These are phyloP conservation scores for Termitomyces bulborhizus DNA, from an alignment of 768 basidiomycete genomes.

Conservation along the genomic window DNA sequence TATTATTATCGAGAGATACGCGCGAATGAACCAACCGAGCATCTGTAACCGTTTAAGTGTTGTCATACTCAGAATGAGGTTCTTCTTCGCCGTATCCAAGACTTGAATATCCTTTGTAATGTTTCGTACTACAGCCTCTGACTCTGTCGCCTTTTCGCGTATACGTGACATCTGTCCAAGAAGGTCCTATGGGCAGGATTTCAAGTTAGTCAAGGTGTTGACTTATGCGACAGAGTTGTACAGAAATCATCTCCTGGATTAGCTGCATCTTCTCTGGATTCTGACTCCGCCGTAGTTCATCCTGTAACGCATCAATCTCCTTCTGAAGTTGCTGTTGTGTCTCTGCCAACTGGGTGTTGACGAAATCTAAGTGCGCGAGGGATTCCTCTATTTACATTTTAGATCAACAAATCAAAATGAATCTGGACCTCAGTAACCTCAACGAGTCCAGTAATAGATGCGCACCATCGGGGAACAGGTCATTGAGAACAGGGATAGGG, in stretches of 20 bases:
- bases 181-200: constrained; percentile 56
- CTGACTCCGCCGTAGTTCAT: constrained; percentile 67
- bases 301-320: constrained; percentile 66
- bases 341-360: constrained; percentile 62
- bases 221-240: constrained; percentile 25
- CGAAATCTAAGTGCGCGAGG: constrained; percentile 61
- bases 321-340: constrained; percentile 64
- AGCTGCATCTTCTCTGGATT: constrained; percentile 85
- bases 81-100: constrained; percentile 90
- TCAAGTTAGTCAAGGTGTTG: neutral
- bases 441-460: constrained; percentile 4
- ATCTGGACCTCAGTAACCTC: constrained; percentile 1
- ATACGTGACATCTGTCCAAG: constrained; percentile 95
- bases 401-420: constrained; percentile 11
- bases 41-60: constrained; percentile 87
- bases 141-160: constrained; percentile 94
- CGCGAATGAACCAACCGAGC: constrained; percentile 58
- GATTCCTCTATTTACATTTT: constrained; percentile 55
- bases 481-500: constrained; percentile 53
- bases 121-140: constrained; percentile 90
- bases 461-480: constrained; percentile 76
- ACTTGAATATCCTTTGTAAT: constrained; percentile 97
- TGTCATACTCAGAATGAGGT: constrained; percentile 86
- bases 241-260: constrained; percentile 96
- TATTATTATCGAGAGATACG: neutral